Conservation (phyloP, 2,329 filamentous ascomycete genomes). For the Colletotrichum caudatum region DNA sequence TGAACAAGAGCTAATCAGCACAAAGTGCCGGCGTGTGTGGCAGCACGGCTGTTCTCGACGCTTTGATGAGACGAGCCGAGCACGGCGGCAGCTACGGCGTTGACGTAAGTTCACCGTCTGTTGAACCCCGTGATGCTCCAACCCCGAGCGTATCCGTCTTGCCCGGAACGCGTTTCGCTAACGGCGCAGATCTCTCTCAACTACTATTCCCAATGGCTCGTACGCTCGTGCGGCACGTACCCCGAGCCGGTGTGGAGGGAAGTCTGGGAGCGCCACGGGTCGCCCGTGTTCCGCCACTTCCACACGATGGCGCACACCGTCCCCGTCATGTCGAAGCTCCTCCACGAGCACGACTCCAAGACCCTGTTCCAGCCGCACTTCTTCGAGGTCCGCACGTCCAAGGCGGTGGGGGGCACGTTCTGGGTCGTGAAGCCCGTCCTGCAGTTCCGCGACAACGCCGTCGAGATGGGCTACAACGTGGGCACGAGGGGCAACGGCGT, state of each 20-base stretch:
- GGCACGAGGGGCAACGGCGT: slow-evolving; percentile 62
- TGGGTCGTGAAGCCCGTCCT: slow-evolving; percentile 56
- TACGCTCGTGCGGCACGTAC: slow-evolving; percentile 54
- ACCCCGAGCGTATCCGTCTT: slow-evolving; percentile 22
- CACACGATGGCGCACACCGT: slow-evolving; percentile 59
- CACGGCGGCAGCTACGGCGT: slow-evolving; percentile 45
- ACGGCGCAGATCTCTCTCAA: slow-evolving; percentile 50
- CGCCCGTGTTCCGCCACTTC: slow-evolving; percentile 63
- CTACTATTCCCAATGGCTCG: slow-evolving; percentile 58
- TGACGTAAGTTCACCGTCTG: slow-evolving; percentile 48
- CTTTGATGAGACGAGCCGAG: slow-evolving; percentile 53
- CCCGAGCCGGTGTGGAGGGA: slow-evolving; percentile 45
- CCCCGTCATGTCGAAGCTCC: slow-evolving; percentile 52
- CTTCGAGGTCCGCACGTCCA: slow-evolving; percentile 53
- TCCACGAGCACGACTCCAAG: slow-evolving; percentile 52
- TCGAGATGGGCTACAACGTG: slow-evolving; percentile 58
- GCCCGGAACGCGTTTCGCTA: background rate
- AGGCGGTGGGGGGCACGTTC: slow-evolving; percentile 47
- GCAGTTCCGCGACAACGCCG: slow-evolving; percentile 50
- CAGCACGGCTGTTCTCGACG: slow-evolving; percentile 55
- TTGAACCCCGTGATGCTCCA: background rate
- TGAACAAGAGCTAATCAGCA: background rate
- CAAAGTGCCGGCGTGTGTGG: slow-evolving; percentile 57
- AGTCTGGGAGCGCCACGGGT: slow-evolving; percentile 62
- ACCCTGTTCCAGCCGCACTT: slow-evolving; percentile 60